Conservation (phyloP, 2,329 filamentous ascomycete species). For the Fusarium sp. region DNA sequence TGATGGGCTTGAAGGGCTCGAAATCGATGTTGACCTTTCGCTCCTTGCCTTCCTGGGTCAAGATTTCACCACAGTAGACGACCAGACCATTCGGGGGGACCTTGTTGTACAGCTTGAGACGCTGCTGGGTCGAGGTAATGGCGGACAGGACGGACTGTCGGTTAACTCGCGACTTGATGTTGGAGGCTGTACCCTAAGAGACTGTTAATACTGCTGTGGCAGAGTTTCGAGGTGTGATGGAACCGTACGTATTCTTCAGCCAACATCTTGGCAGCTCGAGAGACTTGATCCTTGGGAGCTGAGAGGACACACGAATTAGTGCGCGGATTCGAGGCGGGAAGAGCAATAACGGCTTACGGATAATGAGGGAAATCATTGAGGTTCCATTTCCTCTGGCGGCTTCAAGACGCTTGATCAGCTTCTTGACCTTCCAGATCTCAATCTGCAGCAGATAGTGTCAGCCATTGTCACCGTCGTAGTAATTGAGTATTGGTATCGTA, state of each 20-base stretch:
- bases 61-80: slow-evolving; percentile 99
- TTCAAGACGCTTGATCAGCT: slow-evolving; percentile 98
- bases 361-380: slow-evolving; percentile 99
- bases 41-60: slow-evolving; percentile 98
- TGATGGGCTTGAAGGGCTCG: slow-evolving; percentile 99
- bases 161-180: slow-evolving; percentile 99
- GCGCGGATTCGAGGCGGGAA: slow-evolving; percentile 35
- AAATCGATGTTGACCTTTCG: slow-evolving; percentile 99
- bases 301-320: slow-evolving; percentile 44
- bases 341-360: slow-evolving; percentile 73
- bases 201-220: slow-evolving; percentile 36
- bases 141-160: slow-evolving; percentile 96
- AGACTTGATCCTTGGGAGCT: slow-evolving; percentile 99
- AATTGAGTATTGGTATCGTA: slow-evolving; percentile 6
- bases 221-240: not conserved
- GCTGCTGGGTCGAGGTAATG: slow-evolving; percentile 98
- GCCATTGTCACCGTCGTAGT: slow-evolving; percentile 17
- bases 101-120: slow-evolving; percentile 99
- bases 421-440: slow-evolving; percentile 98
- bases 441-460: slow-evolving; percentile 60
- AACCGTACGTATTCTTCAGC: slow-evolving; percentile 95
- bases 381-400: slow-evolving; percentile 98
- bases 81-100: slow-evolving; percentile 97
- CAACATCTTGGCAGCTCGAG: slow-evolving; percentile 98
- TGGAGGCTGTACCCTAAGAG: slow-evolving; percentile 90